Conservation (phyloP, 768 basidiomycete species). For the Zangia roseola region DNA sequence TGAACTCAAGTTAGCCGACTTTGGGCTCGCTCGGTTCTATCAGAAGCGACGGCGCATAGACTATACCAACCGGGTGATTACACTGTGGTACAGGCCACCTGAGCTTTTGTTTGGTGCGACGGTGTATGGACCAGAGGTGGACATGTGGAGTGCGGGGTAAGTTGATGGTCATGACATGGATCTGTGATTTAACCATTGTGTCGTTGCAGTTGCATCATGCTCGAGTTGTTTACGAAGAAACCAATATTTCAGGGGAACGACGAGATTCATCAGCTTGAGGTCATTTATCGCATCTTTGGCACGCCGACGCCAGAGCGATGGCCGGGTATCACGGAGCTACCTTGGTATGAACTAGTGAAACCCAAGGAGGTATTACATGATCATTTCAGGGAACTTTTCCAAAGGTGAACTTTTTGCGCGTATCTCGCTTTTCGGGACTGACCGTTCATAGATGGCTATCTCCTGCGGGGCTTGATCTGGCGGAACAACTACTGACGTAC, state of each 20-base stretch:
- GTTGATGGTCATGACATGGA: not conserved
- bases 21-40: constrained; percentile 95
- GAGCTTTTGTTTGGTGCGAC: constrained; percentile 95
- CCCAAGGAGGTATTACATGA: constrained; percentile 74
- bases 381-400: constrained; percentile 81
- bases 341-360: constrained; percentile 99
- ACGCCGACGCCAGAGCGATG: constrained; percentile 83
- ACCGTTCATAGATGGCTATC: constrained; percentile 68
- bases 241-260: constrained; percentile 98
- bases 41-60: constrained; percentile 87
- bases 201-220: constrained; percentile 85
- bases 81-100: constrained; percentile 96
- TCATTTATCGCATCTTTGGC: constrained; percentile 87
- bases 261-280: constrained; percentile 95
- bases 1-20: constrained; percentile 95
- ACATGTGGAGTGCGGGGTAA: constrained; percentile 99
- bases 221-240: constrained; percentile 93
- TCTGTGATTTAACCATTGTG: not conserved
- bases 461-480: constrained; percentile 83
- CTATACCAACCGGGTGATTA: constrained; percentile 99
- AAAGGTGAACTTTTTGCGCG: constrained; percentile 54
- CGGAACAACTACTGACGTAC: constrained; percentile 76
- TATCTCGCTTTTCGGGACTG: not conserved
- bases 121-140: constrained; percentile 94
- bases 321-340: constrained; percentile 78